A percentile compares a stretch with the other conserved stretches of the same genome.
Evolutionary conservation across 345 rosid genomes (phyloP).

Genomic region (Limnanthes douglasii): DNA sequence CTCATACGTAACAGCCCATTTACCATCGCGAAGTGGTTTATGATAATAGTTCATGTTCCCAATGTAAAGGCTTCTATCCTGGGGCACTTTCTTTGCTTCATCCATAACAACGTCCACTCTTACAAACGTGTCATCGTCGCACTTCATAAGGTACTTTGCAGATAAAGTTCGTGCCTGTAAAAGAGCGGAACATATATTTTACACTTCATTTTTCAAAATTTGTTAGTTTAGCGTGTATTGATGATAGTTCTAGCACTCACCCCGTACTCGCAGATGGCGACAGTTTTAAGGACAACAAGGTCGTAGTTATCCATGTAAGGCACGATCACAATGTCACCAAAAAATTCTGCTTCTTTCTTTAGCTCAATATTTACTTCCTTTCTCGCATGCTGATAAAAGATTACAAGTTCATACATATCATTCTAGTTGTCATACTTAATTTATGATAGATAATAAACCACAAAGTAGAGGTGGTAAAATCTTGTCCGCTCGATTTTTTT

Average conservation of each 20-base stretch:
- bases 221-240: not conserved
- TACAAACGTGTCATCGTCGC: slow-evolving; percentile 81
- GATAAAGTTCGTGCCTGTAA: slow-evolving; percentile 38
- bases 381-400: slow-evolving; percentile 33
- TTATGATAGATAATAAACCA: too few relatives aligned
- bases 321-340: slow-evolving; percentile 55
- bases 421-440: too few relatives aligned
- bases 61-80: slow-evolving; percentile 40
- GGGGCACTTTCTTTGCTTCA: slow-evolving; percentile 37
- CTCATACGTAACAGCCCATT: slow-evolving; percentile 93
- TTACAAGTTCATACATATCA: too few relatives aligned
- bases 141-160: slow-evolving; percentile 66
- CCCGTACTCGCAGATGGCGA: slow-evolving; percentile 84
- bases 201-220: too few relatives aligned
- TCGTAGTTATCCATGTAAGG: slow-evolving; percentile 80
- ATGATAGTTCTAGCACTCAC: slow-evolving; percentile 17
- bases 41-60: slow-evolving; percentile 81
- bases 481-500: too few relatives aligned
- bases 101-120: slow-evolving; percentile 48
- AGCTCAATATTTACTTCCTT: slow-evolving; percentile 65
- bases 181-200: not conserved
- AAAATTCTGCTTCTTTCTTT: slow-evolving; percentile 73
- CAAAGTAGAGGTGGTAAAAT: too few relatives aligned
- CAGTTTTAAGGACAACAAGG: slow-evolving; percentile 67
- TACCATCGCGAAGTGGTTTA: slow-evolving; percentile 71